phyloP scores from a whole-genome alignment of 306 rosid species.

The Calophaca sinica region DNA sequence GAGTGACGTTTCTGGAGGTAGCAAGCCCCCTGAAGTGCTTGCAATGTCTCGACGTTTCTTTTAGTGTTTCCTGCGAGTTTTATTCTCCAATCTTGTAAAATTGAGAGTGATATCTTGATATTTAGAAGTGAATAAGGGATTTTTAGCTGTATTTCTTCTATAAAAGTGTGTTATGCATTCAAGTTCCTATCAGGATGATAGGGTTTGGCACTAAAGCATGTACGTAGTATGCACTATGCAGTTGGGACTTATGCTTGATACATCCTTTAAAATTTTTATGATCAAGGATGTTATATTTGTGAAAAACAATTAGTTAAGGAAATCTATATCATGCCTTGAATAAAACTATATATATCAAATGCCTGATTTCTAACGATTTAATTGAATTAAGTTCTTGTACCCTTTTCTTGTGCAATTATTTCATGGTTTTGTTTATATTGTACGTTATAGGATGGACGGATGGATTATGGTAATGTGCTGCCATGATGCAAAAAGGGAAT shows the following conservation, averaged over 20 bases:
- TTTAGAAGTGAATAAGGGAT: too few relatives aligned
- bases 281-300: slow-evolving; percentile 21
- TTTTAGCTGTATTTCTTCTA: too few relatives aligned
- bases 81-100: too few relatives aligned
- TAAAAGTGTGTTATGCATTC: too few relatives aligned
- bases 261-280: slow-evolving; percentile 22
- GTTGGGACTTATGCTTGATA: slow-evolving; percentile 29
- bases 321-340: not conserved
- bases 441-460: slow-evolving; percentile 82
- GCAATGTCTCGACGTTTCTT: too few relatives aligned
- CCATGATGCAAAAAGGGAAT: slow-evolving; percentile 98
- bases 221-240: not conserved
- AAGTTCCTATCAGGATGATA: not conserved
- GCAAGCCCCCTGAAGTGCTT: too few relatives aligned
- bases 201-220: not conserved
- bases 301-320: slow-evolving; percentile 13
- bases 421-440: slow-evolving; percentile 16
- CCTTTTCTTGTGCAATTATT: too few relatives aligned
- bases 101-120: too few relatives aligned
- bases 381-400: slow-evolving; percentile 24
- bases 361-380: slow-evolving; percentile 13
- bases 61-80: too few relatives aligned
- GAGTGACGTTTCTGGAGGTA: too few relatives aligned
- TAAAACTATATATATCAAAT: too few relatives aligned
- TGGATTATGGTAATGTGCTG: slow-evolving; percentile 89